Base-by-base conservation (phyloP, 140 eudicot genomes). In the Erigeron philadelphicus region DNA sequence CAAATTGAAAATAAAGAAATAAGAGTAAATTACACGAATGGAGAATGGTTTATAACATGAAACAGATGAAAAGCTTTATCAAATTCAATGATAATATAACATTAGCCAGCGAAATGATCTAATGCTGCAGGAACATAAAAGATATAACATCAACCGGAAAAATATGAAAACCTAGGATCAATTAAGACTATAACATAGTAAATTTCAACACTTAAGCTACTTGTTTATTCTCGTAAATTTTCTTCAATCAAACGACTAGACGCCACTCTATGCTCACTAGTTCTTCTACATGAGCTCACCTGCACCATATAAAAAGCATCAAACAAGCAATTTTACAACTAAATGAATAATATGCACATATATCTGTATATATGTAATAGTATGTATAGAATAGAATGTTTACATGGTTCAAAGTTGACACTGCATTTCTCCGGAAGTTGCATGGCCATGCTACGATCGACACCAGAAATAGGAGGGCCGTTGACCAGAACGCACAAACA, bases 391-490 rank as follows among this genome's bases (percentile, higher is more conserved):
- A 44, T 59, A 41, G 6, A 50, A 21, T 69, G 38, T 44, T 59
- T 84, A 89, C 99, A 94, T 81, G 97, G 97, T 64, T 87, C 91
- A 21, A 89, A 94, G 84, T 82, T 89, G 69, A 88, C 83, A 13
- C 85, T 67, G 84, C 99, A 94, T 78, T 87, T 94, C 69, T 89
- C 89, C 1, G 99, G 97, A 61, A 94, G 96, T 81, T 85, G 95
- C 86, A 87, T 55, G 64, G 97, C 99, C 95, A 89, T 87, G 83
- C 74, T 78, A 13, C 97, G 95, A 68, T 94, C 99, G 9, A 94
- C 97, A 4, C 99, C 99, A 1, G 97, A 80, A 48, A 94, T 89
- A 1, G 96, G 97, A 68, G 99, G 99, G 68, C 99, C 99, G n/a
- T 83, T 94, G 54, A 89, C 81, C 42, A 94, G 91, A 67, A 89